Percentiles rank a stretch among this genome's conserved stretches.
Evolutionary conservation across 257 asterid species (phyloP).

Genomic region (Plantago ovata): DNA sequence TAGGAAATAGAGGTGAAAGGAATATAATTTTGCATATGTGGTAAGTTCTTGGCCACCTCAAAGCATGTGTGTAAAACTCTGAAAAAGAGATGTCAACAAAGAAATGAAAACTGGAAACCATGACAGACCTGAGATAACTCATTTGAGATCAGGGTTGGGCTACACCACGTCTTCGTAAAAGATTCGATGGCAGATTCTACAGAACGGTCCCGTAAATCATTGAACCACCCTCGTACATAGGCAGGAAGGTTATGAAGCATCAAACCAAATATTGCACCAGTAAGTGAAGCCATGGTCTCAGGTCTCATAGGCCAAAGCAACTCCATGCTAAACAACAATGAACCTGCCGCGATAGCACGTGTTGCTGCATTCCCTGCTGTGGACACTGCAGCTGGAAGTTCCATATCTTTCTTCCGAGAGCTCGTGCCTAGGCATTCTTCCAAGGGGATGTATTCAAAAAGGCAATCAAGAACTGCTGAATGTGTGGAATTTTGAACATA

Average conservation of each 20-base stretch:
- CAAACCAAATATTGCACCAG: slow-evolving; percentile 83
- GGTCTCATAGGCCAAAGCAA: slow-evolving; percentile 74
- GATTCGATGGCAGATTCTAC: slow-evolving; percentile 76
- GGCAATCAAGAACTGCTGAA: slow-evolving; percentile 73
- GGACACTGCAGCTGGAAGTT: slow-evolving; percentile 53
- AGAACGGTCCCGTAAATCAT: slow-evolving; percentile 83
- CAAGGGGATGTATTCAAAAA: slow-evolving; percentile 82
- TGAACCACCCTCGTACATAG: slow-evolving; percentile 94
- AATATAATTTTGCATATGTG: too few relatives aligned
- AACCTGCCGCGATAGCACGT: slow-evolving; percentile 60
- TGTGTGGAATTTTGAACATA: slow-evolving; percentile 72
- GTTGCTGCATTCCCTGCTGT: slow-evolving; percentile 76
- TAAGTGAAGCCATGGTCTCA: slow-evolving; percentile 74
- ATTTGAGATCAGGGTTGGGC: slow-evolving; percentile 74
- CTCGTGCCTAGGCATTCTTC: slow-evolving; percentile 52
- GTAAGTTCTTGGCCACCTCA: too few relatives aligned
- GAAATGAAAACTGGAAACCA: background rate
- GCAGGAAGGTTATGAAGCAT: slow-evolving; percentile 96
- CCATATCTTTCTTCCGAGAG: slow-evolving; percentile 67
- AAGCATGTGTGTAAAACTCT: too few relatives aligned
- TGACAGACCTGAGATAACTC: slow-evolving; percentile 78
- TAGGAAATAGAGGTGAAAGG: too few relatives aligned
- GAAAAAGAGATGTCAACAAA: background rate
- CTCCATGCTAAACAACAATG: slow-evolving; percentile 59
- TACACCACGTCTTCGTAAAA: slow-evolving; percentile 90